Evolutionary conservation across 192 early-diverging fungal species (phyloP), one percentile per base, ranked within the genome.

Genomic region (Glomus cerebriforme): DNA sequence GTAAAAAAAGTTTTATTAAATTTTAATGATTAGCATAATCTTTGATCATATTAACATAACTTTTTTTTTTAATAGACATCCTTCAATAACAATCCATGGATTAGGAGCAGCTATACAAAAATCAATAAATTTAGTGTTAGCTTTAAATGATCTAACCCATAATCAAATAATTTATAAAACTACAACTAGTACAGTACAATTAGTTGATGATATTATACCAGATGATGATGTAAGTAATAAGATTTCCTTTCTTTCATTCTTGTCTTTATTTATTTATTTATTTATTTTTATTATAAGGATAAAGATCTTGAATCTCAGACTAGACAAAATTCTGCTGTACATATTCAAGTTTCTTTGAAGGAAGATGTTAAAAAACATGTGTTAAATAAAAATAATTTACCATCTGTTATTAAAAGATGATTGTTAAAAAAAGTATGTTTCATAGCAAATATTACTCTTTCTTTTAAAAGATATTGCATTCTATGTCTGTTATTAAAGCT

Each of bases 151-250:
- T n/a, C 82, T 87, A 13, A 82, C 90, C 39, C 83, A 85, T n/a
- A 82, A 86, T 66, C 88, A 92, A 81, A 85, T 91, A 29, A 80
- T 84, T 54, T 87, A 89, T 73, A 88, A 92, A 24, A 86, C 90
- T 27, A 88, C 87, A 2, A 95, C 93, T 19, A 88, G 86, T 22
- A 93, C 92, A 2, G 90, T 94, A 2, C 83, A 85, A 26, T 69
- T 96, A 7, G 86, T 90, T n/a, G 95, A 96, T 79, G 95, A 96
- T 80, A 78, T 95, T n/a, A 84, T 92, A 58, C 90, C 92, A 7
- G 85, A 88, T 10, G 88, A 93, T 74, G 85, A 91, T 79, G 90
- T 88, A 80, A 77, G 77, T 49, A 27, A 64, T 29, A 29, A 39
- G 29, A 64, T 69, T 34, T 7, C 31, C 31, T 26, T 10, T 24